Evolutionary conservation across 805 yeast species (phyloP).

Genomic region (Candida suzukii): DNA sequence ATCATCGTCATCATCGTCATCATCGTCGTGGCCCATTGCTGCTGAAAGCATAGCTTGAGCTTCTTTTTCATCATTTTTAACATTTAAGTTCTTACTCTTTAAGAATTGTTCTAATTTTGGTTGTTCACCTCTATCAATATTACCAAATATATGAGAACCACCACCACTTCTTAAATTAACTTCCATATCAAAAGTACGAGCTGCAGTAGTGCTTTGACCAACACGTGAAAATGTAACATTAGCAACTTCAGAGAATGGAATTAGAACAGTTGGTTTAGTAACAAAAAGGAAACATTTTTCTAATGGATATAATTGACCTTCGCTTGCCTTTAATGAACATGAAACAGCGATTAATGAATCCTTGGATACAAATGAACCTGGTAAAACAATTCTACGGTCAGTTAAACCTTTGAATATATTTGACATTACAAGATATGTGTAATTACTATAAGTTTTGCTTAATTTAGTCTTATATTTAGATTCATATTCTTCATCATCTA

Average conservation of each 20-base stretch:
- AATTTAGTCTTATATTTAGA: conserved; percentile 67
- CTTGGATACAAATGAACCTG: conserved; percentile 73
- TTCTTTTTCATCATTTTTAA: conserved; percentile 84
- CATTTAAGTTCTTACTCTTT: conserved; percentile 67
- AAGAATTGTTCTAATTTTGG: conserved; percentile 68
- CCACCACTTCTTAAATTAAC: conserved; percentile 59
- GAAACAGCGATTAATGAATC: conserved; percentile 80
- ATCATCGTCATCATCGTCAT: conserved; percentile 37
- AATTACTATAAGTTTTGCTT: conserved; percentile 63
- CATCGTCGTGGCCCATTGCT: conserved; percentile 59
- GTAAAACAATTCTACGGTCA: conserved; percentile 76
- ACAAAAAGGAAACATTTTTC: conserved; percentile 87
- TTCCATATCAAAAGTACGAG: conserved; percentile 91
- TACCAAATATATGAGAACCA: conserved; percentile 77
- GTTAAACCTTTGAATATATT: conserved; percentile 88
- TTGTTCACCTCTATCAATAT: conserved; percentile 87
- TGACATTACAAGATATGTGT: conserved; percentile 79
- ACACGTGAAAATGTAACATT: conserved; percentile 81
- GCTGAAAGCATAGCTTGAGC: conserved; percentile 76
- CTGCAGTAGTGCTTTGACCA: conserved; percentile 67
- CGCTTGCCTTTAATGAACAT: conserved; percentile 91
- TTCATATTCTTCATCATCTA: conserved; percentile 77
- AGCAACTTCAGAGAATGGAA: conserved; percentile 78
- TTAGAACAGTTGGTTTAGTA: conserved; percentile 89
- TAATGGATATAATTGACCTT: conserved; percentile 88